Percentiles rank a stretch among this genome's conserved stretches.
These are phyloP conservation scores for Ophiocordyceps camponoti-rufipedis DNA, from an alignment of 2,329 filamentous ascomycete species.

Conservation along the genomic window DNA sequence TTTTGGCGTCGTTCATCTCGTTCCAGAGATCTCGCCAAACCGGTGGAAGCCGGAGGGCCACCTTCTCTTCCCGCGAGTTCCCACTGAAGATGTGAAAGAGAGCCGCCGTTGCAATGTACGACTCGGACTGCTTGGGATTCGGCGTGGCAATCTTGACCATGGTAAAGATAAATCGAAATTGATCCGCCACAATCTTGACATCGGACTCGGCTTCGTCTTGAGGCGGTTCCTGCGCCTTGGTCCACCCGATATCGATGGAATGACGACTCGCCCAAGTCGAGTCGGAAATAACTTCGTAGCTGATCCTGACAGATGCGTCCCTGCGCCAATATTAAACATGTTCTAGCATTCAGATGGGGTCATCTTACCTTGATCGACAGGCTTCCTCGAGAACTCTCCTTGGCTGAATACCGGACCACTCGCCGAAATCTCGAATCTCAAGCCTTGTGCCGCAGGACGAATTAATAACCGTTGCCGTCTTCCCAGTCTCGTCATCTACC, in stretches of 20 bases:
- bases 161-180: constrained; percentile 43
- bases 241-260: constrained; percentile 59
- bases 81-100: constrained; percentile 66
- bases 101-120: constrained; percentile 63
- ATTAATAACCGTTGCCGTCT: constrained; percentile 36
- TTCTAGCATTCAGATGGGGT: constrained; percentile 1
- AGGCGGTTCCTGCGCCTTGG: constrained; percentile 45
- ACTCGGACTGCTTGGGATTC: constrained; percentile 66
- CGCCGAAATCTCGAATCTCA: constrained; percentile 66
- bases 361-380: constrained; percentile 56
- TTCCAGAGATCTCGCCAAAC: constrained; percentile 75
- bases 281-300: constrained; percentile 52
- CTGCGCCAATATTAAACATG: constrained; percentile 19
- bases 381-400: constrained; percentile 66
- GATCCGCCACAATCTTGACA: constrained; percentile 25
- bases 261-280: constrained; percentile 61
- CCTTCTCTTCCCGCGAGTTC: constrained; percentile 73
- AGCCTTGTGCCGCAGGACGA: constrained; percentile 34
- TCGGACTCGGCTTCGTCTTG: constrained; percentile 16
- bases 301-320: constrained; percentile 50
- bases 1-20: constrained; percentile 56
- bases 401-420: constrained; percentile 59
- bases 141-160: constrained; percentile 62
- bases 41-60: constrained; percentile 57
- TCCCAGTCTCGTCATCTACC: constrained; percentile 38